Percentiles rank a stretch among this genome's conserved stretches.
These are phyloP conservation scores for Tricholoma sp. DNA, from an alignment of 768 basidiomycete species.

Conservation along the genomic window DNA sequence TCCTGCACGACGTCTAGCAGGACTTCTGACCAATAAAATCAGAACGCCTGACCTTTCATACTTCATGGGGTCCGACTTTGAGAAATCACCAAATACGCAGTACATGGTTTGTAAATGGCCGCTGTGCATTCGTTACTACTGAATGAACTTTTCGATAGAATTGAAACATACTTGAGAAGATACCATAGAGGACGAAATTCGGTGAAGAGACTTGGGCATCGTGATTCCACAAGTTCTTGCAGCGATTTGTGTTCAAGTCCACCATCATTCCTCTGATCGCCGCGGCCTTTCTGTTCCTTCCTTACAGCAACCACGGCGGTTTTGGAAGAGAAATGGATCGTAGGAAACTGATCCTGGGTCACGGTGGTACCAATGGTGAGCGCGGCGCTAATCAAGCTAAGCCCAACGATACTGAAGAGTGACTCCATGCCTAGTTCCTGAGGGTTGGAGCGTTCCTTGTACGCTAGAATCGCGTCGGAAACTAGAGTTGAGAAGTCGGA, in stretches of 20 bases:
- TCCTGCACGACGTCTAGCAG: slow-evolving; percentile 23
- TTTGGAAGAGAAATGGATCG: not conserved
- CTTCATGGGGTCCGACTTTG: slow-evolving; percentile 46
- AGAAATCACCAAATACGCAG: slow-evolving; percentile 56
- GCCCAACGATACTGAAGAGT: not conserved
- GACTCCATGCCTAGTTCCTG: not conserved
- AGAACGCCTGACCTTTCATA: slow-evolving; percentile 42
- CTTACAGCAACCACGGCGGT: no score
- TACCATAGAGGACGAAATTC: slow-evolving; percentile 45
- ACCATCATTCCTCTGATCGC: no score
- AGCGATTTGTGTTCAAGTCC: slow-evolving; percentile 31
- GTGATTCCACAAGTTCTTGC: slow-evolving; percentile 32
- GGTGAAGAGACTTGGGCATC: slow-evolving; percentile 37
- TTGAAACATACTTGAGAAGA: slow-evolving; percentile 37
- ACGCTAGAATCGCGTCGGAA: not conserved
- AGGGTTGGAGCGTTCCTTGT: not conserved
- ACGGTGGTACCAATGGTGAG: not conserved
- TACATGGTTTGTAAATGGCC: slow-evolving; percentile 64
- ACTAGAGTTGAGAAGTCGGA: no score
- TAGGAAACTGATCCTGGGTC: not conserved
- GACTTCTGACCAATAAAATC: not conserved
- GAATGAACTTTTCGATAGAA: not conserved
- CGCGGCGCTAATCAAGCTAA: not conserved
- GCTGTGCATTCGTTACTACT: slow-evolving; percentile 22
- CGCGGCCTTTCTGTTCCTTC: no score